Evolutionary conservation across 73 alveolate species (phyloP).

Genomic region (Durusdinium trenchii): DNA sequence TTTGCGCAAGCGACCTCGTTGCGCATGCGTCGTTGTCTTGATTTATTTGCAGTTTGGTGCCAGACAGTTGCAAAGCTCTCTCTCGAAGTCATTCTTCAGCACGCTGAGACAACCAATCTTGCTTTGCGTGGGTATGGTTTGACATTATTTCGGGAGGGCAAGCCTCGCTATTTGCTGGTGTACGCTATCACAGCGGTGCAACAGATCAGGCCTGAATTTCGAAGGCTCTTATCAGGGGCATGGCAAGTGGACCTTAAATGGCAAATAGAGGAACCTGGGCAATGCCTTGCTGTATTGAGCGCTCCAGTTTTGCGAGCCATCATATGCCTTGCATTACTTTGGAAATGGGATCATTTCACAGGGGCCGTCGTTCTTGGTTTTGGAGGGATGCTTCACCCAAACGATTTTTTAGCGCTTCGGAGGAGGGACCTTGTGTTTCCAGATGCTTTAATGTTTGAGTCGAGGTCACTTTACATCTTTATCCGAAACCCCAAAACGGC

Average conservation of each 20-base stretch:
- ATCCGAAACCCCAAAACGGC: too few relatives aligned
- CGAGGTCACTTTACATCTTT: too few relatives aligned
- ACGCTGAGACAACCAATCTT: too few relatives aligned
- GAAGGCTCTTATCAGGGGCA: neutral
- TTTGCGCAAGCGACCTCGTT: too few relatives aligned
- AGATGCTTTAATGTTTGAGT: too few relatives aligned
- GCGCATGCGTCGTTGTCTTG: too few relatives aligned
- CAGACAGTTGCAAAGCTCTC: too few relatives aligned
- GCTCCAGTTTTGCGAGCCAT: slow-evolving; percentile 36
- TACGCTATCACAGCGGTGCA: slow-evolving; percentile 4
- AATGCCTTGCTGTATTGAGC: neutral
- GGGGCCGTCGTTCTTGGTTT: neutral
- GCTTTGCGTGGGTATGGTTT: neutral
- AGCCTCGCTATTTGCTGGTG: neutral
- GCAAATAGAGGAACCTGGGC: slow-evolving; percentile 26
- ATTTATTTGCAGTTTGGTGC: too few relatives aligned
- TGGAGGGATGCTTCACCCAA: slow-evolving; percentile 8
- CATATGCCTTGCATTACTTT: neutral
- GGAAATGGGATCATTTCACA: neutral
- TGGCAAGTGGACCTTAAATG: slow-evolving; percentile 23
- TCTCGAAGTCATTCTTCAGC: too few relatives aligned
- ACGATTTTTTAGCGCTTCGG: neutral
- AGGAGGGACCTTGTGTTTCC: too few relatives aligned
- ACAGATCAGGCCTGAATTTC: neutral
- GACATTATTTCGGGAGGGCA: neutral